Evolutionary conservation across 768 basidiomycete genomes (phyloP), one percentile per base, ranked within the genome.

Genomic region (Macrolepiota fuliginosa): DNA sequence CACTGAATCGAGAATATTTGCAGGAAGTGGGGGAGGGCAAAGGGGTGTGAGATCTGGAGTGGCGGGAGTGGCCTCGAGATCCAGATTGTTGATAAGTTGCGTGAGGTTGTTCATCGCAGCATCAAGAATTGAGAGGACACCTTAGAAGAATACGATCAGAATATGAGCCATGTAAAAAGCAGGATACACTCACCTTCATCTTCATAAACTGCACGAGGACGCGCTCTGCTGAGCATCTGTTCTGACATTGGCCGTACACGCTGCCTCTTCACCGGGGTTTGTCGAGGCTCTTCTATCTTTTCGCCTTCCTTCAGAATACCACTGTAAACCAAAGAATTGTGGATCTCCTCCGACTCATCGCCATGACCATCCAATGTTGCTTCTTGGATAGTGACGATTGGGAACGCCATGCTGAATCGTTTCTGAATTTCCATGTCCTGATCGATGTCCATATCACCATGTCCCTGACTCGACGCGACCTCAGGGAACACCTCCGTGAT

Each of bases 41-140:
- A 79, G 72, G 2, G 84, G 82, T 1, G 82, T 79, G 55, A 74
- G 62, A 36, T 83, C 81, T 1, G 81, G 83, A 5, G 70, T 79
- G 2, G 78, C 77, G 0, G 91, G 91, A 0, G 92, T 93, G 3
- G 90, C 89, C 68, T 91, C 85, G 3, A 94, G 77, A 65, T 92
- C 89, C n/a, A 94, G 79, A n/a, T 83, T 82, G 63, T 87, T 90
- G 70, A 94, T 90, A 3, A 94, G 76, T 58, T 84, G 83, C 0
- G 89, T 91, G 3, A 94, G 81, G 45, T 93, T 92, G 54, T 90
- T 85, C 0, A 91, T 93, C 0, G 89, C 91, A 0, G 90, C 89
- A 64, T 88, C 88, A n/a, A 92, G 75, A 32, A 91, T 81, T 0
- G 86, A 89, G 1, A 91, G 68, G 13, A 84, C 83, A 63, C 81